These are phyloP conservation scores for Bolboschoenus planiculmis DNA, from an alignment of 176 grass and related monocot genomes.

Conservation along the genomic window DNA sequence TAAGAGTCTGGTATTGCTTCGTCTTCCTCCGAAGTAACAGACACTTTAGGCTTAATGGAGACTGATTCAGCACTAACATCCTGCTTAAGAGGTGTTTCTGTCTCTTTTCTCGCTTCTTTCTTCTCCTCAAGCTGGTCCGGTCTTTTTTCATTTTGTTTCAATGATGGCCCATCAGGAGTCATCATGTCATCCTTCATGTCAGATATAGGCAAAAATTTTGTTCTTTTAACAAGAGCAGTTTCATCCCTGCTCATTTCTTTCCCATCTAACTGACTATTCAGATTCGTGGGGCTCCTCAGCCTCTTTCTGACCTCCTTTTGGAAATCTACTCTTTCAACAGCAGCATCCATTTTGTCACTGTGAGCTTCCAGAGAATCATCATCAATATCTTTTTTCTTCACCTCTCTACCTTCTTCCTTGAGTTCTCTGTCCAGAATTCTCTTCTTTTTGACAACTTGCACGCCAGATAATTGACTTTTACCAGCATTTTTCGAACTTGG, in stretches of 20 bases:
- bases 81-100: conserved; percentile 58
- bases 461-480: conserved; percentile 22
- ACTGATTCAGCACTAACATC: conserved; percentile 31
- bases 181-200: conserved; percentile 7
- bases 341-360: conserved; percentile 27
- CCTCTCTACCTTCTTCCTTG: neutral
- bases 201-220: neutral
- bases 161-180: conserved; percentile 27
- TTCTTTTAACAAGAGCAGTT: conserved; percentile 17
- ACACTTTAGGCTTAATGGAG: conserved; percentile 18
- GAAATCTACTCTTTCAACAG: conserved; percentile 27
- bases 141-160: conserved; percentile 26
- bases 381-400: conserved; percentile 37
- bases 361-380: conserved; percentile 30
- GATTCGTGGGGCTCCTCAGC: conserved; percentile 34
- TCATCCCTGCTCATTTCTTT: conserved; percentile 41
- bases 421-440: conserved; percentile 11
- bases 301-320: conserved; percentile 34
- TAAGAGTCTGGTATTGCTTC: conserved; percentile 17
- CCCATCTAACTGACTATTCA: conserved; percentile 27
- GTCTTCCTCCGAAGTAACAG: neutral
- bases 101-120: conserved; percentile 43
- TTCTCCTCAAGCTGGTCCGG: conserved; percentile 55
- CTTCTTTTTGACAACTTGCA: conserved; percentile 32
- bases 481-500: neutral